phyloP scores from a whole-genome alignment of 2,329 filamentous ascomycete genomes.

The Waltergamsia citrina region DNA sequence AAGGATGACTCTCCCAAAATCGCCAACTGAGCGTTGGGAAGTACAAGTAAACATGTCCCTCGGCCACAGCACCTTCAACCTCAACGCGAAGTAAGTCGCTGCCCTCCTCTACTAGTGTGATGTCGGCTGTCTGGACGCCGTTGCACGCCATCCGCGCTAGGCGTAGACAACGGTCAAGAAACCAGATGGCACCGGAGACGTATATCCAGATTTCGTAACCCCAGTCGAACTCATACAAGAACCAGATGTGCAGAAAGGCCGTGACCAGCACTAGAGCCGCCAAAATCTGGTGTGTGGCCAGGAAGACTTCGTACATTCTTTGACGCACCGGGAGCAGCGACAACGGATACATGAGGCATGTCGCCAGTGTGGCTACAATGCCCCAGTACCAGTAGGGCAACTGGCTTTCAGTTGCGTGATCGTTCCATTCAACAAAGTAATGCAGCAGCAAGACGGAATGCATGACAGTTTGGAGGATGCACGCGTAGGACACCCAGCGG shows the following conservation, averaged over 20 bases:
- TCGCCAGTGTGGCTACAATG: conserved; percentile 22
- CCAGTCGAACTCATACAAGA: conserved; percentile 21
- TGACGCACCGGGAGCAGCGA: conserved; percentile 17
- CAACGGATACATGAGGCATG: conserved; percentile 14
- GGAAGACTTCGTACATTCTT: conserved; percentile 22
- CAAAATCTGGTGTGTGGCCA: conserved; percentile 19
- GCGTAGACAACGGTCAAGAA: conserved; percentile 16
- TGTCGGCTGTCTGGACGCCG: conserved; percentile 12
- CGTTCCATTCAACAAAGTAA: conserved; percentile 16
- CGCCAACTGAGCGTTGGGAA: conserved; percentile 23
- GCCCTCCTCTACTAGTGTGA: conserved; percentile 11
- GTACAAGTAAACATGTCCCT: conserved; percentile 21
- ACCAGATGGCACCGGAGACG: conserved; percentile 20
- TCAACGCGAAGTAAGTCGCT: conserved; percentile 21
- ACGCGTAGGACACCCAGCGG: conserved; percentile 46
- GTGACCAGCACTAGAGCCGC: conserved; percentile 20
- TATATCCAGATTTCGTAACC: conserved; percentile 27
- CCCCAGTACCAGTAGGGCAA: conserved; percentile 30
- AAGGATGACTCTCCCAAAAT: conserved; percentile 26
- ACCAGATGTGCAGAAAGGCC: conserved; percentile 25
- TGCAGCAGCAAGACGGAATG: conserved; percentile 31
- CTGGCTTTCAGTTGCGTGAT: conserved; percentile 14
- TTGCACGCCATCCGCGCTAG: conserved; percentile 12
- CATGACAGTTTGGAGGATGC: conserved; percentile 53
- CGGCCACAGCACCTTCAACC: conserved; percentile 11